Conservation (phyloP, 2,329 filamentous ascomycete species). For the Zymoseptoria crescenta region DNA sequence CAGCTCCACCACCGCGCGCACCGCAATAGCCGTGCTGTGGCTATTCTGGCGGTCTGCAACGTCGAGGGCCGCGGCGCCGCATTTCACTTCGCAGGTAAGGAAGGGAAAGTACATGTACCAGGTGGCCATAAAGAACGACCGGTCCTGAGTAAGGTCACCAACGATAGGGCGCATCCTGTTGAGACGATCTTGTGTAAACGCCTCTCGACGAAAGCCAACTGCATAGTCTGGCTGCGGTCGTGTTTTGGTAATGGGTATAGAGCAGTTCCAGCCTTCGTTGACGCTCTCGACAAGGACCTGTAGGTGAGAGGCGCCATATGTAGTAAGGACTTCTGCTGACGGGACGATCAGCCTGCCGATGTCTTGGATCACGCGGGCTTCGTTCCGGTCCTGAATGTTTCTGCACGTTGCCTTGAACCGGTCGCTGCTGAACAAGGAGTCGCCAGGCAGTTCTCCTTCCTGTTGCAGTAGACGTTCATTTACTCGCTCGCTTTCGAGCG, state of each 20-base stretch:
- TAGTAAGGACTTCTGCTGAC: constrained; percentile 33
- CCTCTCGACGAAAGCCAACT: constrained; percentile 10
- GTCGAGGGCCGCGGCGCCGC: constrained; percentile 14
- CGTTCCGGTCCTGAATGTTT: background rate
- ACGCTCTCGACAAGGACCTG: constrained; percentile 16
- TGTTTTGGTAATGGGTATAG: no score
- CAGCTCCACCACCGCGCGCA: constrained; percentile 16
- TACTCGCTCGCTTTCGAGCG: no score
- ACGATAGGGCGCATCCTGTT: constrained; percentile 21
- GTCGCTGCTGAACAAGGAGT: no score
- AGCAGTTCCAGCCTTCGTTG: no score
- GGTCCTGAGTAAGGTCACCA: constrained; percentile 9
- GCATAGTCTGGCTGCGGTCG: constrained; percentile 4
- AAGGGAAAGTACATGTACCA: constrained; percentile 20
- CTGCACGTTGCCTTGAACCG: background rate
- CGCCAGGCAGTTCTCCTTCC: no score
- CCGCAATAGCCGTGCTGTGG: constrained; percentile 15
- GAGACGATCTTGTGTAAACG: constrained; percentile 13
- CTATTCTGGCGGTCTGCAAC: constrained; percentile 21
- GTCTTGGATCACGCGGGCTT: background rate
- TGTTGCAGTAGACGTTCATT: no score
- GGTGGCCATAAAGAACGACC: constrained; percentile 28
- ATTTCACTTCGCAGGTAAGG: constrained; percentile 19
- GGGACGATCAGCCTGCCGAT: constrained; percentile 20
- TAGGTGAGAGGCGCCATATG: constrained; percentile 25